These are phyloP conservation scores for Stromatinia cepivora DNA, from an alignment of 2,329 filamentous ascomycete species.

Conservation along the genomic window DNA sequence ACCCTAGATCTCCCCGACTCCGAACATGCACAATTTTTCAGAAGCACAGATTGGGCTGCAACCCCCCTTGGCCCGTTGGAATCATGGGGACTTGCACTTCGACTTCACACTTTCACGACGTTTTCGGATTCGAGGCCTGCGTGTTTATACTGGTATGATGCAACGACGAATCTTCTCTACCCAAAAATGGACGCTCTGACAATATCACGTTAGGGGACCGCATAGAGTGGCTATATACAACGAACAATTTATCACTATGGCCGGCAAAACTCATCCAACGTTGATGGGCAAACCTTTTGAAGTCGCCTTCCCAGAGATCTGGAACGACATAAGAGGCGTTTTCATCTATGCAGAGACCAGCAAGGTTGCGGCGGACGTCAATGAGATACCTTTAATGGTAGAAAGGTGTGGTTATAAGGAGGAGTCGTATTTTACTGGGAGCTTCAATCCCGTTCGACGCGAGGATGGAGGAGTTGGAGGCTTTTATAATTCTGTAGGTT, in stretches of 20 bases:
- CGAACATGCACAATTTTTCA: constrained; percentile 33
- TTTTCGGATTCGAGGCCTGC: constrained; percentile 34
- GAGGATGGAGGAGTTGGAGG: constrained; percentile 33
- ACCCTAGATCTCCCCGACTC: constrained; percentile 28
- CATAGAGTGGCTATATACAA: constrained; percentile 37
- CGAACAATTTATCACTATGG: constrained; percentile 32
- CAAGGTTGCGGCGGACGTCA: constrained; percentile 30
- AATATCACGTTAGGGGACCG: constrained; percentile 29
- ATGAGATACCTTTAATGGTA: constrained; percentile 34
- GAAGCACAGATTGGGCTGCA: constrained; percentile 31
- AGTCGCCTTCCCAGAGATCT: constrained; percentile 32
- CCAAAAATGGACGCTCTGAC: constrained; percentile 5
- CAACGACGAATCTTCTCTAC: not conserved
- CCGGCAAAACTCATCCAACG: constrained; percentile 32
- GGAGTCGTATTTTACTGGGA: constrained; percentile 38
- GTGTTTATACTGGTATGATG: constrained; percentile 33
- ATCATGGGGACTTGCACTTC: constrained; percentile 30
- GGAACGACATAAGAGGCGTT: constrained; percentile 25
- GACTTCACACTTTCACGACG: constrained; percentile 31
- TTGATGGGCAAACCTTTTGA: constrained; percentile 33
- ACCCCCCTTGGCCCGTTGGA: constrained; percentile 31
- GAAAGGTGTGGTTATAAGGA: constrained; percentile 34
- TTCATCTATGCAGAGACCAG: constrained; percentile 31
- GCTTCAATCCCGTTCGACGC: constrained; percentile 35
- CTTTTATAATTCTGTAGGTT: constrained; percentile 31